These are phyloP conservation scores for Phytopythium litorale DNA, from an alignment of 352 stramenopile genomes.

Conservation along the genomic window DNA sequence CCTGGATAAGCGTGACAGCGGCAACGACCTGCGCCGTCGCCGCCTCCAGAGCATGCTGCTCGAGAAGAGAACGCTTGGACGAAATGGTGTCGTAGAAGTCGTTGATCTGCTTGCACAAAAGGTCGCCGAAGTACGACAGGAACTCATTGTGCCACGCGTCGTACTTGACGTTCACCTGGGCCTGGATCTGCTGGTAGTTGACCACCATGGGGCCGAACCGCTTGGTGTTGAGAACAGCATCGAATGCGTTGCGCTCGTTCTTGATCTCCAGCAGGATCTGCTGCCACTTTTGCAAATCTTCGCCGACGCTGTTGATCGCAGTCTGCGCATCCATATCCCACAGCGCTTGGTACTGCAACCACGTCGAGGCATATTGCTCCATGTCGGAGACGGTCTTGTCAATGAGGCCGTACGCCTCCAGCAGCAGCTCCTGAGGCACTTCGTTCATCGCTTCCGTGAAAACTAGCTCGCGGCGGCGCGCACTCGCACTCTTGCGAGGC, in stretches of 20 bases:
- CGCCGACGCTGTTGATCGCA: constrained; percentile 90
- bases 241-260: constrained; percentile 93
- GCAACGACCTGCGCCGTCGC: constrained; percentile 96
- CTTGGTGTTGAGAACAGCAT: constrained; percentile 88
- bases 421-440: constrained; percentile 57
- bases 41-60: constrained; percentile 94
- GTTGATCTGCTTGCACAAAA: constrained; percentile 93
- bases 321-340: constrained; percentile 98
- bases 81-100: constrained; percentile 86
- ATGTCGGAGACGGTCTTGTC: constrained; percentile 81
- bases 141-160: constrained; percentile 99
- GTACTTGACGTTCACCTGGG: constrained; percentile 97
- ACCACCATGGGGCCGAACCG: constrained; percentile 87
- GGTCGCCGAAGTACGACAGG: constrained; percentile 92
- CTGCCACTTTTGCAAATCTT: constrained; percentile 96
- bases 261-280: constrained; percentile 96
- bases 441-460: constrained; percentile 71
- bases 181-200: constrained; percentile 92
- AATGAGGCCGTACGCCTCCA: constrained; percentile 75
- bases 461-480: constrained; percentile 52
- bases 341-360: constrained; percentile 98
- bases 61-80: constrained; percentile 85
- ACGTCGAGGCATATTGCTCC: constrained; percentile 92
- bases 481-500: constrained; percentile 51
- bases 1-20: constrained; percentile 87